phyloP scores from a whole-genome alignment of 2,329 filamentous ascomycete species.

The Fusarium sp. region DNA sequence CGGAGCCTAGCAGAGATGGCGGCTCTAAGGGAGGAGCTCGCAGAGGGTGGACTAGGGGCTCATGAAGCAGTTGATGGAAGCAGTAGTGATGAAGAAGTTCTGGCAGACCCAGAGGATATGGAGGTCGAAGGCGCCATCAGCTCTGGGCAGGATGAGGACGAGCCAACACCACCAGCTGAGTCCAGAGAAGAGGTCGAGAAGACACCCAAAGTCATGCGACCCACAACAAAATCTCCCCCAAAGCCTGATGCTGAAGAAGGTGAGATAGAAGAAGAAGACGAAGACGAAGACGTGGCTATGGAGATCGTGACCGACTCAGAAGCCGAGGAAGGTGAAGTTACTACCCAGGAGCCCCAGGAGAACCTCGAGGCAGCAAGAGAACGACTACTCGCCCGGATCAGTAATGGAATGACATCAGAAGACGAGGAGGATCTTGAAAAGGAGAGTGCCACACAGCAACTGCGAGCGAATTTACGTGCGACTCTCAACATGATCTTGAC shows the following conservation, averaged over 20 bases:
- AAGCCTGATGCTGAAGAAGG: conserved; percentile 36
- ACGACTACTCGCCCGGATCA: conserved; percentile 57
- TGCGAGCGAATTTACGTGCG: conserved; percentile 64
- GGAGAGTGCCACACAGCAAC: conserved; percentile 44
- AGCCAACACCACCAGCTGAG: conserved; percentile 1
- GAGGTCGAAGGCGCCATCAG: conserved; percentile 42
- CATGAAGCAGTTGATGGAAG: conserved; percentile 58
- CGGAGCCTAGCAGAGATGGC: conserved; percentile 63
- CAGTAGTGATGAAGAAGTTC: conserved; percentile 49
- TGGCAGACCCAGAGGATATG: conserved; percentile 45
- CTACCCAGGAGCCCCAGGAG: conserved; percentile 37
- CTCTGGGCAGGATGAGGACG: conserved; percentile 21
- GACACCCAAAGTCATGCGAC: neutral
- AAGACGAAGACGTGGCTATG: conserved; percentile 51
- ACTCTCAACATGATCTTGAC: conserved; percentile 93
- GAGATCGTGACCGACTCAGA: conserved; percentile 50
- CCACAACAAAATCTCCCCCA: neutral
- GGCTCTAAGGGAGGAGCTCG: conserved; percentile 54
- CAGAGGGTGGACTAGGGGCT: conserved; percentile 51
- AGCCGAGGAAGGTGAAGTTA: conserved; percentile 49
- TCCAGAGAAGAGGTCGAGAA: conserved; percentile 15
- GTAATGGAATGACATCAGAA: conserved; percentile 33
- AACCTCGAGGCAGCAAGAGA: conserved; percentile 59
- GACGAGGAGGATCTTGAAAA: conserved; percentile 41
- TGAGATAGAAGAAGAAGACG: conserved; percentile 41